Conservation (phyloP, 441 rosid species). For the Populus hybrid region DNA sequence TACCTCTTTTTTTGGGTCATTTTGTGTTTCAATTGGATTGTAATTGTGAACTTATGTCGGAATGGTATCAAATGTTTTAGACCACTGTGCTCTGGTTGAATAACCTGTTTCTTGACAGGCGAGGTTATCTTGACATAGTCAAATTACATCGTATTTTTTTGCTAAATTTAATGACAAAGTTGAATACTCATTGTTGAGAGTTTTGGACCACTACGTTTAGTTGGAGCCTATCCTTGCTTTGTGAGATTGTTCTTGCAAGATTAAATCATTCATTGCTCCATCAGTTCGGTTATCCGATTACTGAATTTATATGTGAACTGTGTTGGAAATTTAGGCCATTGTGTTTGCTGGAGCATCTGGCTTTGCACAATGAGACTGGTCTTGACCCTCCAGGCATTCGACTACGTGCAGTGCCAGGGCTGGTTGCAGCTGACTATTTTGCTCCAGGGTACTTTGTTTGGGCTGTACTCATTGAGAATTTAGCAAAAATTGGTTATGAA, state of each 20-base stretch:
- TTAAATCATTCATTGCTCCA: neutral
- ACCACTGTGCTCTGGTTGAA: constrained; percentile 66
- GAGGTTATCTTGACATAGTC: neutral
- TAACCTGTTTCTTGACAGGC: constrained; percentile 36
- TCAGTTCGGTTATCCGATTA: neutral
- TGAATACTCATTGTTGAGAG: neutral
- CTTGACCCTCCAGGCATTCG: constrained; percentile 66
- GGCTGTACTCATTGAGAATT: constrained; percentile 57
- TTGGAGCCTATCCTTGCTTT: constrained; percentile 28
- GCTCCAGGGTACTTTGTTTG: too few species aligned
- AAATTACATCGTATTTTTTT: too few species aligned
- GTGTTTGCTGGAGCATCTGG: constrained; percentile 70
- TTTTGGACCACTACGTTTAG: neutral
- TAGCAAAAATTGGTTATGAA: constrained; percentile 68
- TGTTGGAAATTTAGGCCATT: constrained; percentile 40
- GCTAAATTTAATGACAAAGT: neutral
- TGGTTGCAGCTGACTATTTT: constrained; percentile 34
- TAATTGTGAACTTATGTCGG: neutral
- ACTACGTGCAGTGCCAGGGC: constrained; percentile 52
- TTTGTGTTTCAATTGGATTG: neutral
- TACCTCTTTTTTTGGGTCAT: neutral
- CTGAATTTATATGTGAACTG: neutral
- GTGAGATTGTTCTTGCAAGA: constrained; percentile 57
- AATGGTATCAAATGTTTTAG: constrained; percentile 23
- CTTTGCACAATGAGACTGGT: constrained; percentile 63